These are phyloP conservation scores for Entamoeba histolytica DNA, from an alignment of 208 protist genomes.

Conservation along the genomic window DNA sequence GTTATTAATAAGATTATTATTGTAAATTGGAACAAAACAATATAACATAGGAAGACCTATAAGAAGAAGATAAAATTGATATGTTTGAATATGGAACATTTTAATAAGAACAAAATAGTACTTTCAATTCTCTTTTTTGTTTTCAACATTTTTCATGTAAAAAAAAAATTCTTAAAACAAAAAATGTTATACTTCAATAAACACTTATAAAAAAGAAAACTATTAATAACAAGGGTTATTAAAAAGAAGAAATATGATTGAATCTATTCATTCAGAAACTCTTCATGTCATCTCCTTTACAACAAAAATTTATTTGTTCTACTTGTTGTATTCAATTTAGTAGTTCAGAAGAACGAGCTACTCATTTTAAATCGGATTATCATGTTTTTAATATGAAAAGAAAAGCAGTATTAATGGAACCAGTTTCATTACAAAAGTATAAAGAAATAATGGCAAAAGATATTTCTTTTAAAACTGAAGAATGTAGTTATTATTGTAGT, in stretches of 20 bases:
- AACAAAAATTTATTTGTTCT: neutral
- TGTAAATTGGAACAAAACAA: neutral
- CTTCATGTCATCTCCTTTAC: neutral
- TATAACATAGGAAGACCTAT: neutral
- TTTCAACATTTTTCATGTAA: no score
- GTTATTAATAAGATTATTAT: neutral
- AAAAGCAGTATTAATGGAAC: neutral
- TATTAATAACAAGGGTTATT: no score
- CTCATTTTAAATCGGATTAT: neutral
- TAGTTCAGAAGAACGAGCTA: neutral
- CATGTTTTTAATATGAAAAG: neutral
- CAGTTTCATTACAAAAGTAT: neutral
- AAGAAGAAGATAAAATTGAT: neutral
- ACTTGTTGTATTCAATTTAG: neutral
- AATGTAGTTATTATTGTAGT: neutral
- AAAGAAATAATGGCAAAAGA: neutral
- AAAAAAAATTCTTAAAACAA: no score
- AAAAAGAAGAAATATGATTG: no score
- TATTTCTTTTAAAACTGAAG: neutral
- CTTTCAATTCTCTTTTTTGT: no score
- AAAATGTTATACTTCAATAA: no score
- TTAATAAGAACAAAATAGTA: neutral
- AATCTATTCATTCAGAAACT: no score
- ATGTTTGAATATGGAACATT: neutral
- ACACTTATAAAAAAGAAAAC: no score